Evolutionary conservation across 108 stramenopile genomes (phyloP).

Genomic region (Conticribra weissflogii): DNA sequence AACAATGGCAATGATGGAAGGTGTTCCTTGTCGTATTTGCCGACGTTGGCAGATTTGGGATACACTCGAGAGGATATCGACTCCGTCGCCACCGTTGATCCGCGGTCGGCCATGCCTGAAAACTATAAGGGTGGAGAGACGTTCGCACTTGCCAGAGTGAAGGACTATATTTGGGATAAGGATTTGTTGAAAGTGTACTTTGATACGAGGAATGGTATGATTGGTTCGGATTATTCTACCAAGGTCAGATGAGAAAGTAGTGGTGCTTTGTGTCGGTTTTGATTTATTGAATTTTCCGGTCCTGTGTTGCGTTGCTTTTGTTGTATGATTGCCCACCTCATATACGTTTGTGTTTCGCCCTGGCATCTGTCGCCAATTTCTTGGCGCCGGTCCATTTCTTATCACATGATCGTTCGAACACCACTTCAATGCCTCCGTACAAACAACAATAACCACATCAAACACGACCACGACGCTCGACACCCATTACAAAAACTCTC

Average conservation of each 20-base stretch:
- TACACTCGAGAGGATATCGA: slow-evolving; percentile 69
- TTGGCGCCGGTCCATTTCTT: no score
- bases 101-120: slow-evolving; percentile 68
- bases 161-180: slow-evolving; percentile 91
- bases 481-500: no score
- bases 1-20: slow-evolving; percentile 15
- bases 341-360: no score
- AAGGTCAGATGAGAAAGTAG: no score
- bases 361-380: no score
- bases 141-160: slow-evolving; percentile 83
- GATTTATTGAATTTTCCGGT: no score
- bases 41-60: slow-evolving; percentile 73
- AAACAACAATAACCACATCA: no score
- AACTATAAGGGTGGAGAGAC: slow-evolving; percentile 92
- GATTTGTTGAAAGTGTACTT: slow-evolving; percentile 90
- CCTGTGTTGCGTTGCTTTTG: no score
- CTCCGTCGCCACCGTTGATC: slow-evolving; percentile 49
- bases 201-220: slow-evolving; percentile 97
- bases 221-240: slow-evolving; percentile 92
- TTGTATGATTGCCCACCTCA: no score
- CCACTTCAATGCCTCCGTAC: not conserved
- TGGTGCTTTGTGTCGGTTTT: no score
- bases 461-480: no score
- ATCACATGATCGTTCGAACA: slow-evolving; percentile 28
- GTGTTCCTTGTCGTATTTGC: slow-evolving; percentile 53